Conservation (phyloP, 495 filamentous ascomycete species). For the Aspergillus hancockii region DNA sequence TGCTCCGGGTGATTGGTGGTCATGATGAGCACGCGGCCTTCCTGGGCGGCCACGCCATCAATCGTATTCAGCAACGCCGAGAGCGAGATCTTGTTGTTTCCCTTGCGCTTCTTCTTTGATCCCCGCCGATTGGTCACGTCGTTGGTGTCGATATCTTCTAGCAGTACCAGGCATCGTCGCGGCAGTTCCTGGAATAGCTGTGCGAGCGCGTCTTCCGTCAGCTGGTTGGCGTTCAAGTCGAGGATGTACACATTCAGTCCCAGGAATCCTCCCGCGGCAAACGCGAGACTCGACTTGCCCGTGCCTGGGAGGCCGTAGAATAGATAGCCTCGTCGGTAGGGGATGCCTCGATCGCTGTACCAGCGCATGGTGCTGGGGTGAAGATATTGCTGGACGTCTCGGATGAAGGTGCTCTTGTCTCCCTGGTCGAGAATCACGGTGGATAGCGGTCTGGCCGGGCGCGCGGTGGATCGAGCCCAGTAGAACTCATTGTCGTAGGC, state of each 20-base stretch:
- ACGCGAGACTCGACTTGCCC: constrained; percentile 36
- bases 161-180: constrained; percentile 32
- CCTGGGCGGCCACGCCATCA: constrained; percentile 79
- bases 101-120: constrained; percentile 19
- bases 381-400: constrained; percentile 79
- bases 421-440: constrained; percentile 73
- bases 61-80: constrained; percentile 82
- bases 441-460: constrained; percentile 68
- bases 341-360: constrained; percentile 64
- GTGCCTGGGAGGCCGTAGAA: constrained; percentile 39
- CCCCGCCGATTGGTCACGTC: constrained; percentile 56
- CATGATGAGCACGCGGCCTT: constrained; percentile 81
- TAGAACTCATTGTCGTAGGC: constrained; percentile 9
- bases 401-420: constrained; percentile 64
- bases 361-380: constrained; percentile 63
- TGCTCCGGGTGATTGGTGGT: constrained; percentile 78
- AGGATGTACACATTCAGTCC: constrained; percentile 14
- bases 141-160: constrained; percentile 39
- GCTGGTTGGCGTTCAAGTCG: constrained; percentile 5
- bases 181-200: constrained; percentile 58
- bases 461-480: constrained; percentile 10
- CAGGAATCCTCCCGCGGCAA: constrained; percentile 11
- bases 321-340: constrained; percentile 39
- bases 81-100: constrained; percentile 51
- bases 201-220: constrained; percentile 60